phyloP scores from a whole-genome alignment of 1,284 basidiomycete species.

The Xanthoconium separans region DNA sequence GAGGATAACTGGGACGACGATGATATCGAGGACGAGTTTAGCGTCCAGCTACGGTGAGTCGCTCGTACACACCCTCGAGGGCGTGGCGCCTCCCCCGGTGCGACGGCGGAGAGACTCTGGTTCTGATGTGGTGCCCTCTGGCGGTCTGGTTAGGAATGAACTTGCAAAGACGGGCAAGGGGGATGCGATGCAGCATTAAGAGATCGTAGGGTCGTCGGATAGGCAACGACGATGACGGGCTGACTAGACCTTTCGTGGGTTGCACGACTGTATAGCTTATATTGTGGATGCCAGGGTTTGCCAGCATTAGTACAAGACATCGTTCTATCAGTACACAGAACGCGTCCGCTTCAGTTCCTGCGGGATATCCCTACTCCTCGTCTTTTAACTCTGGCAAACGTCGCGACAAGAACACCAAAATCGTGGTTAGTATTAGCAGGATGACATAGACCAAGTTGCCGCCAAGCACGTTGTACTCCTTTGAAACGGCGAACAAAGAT shows the following conservation, averaged over 20 bases:
- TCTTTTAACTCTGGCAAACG: no score
- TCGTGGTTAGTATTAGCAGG: slow-evolving; percentile 11
- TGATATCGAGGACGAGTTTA: slow-evolving; percentile 97
- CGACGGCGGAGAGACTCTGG: not conserved
- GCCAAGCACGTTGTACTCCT: slow-evolving; percentile 31
- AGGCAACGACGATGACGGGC: not conserved
- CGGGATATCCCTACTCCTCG: no score
- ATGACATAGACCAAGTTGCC: slow-evolving; percentile 38
- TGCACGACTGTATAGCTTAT: not conserved
- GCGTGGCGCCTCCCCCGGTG: no score
- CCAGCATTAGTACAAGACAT: not conserved
- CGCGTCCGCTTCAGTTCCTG: not conserved
- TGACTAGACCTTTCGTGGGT: no score
- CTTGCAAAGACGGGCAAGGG: slow-evolving; percentile 60
- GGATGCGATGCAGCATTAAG: slow-evolving; percentile 36
- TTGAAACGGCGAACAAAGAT: slow-evolving; percentile 36
- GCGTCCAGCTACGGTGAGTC: slow-evolving; percentile 85
- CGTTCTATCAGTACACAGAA: not conserved
- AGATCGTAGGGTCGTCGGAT: not conserved
- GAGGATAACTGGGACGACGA: slow-evolving; percentile 99
- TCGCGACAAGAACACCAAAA: no score
- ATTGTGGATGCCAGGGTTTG: not conserved
- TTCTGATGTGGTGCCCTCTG: slow-evolving; percentile 1
- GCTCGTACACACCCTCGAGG: not conserved
- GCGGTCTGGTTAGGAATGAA: slow-evolving; percentile 51